Evolutionary conservation across 2,329 filamentous ascomycete genomes (phyloP), one percentile per base, ranked within the genome.

Genomic region (Westerdykella ornata): DNA sequence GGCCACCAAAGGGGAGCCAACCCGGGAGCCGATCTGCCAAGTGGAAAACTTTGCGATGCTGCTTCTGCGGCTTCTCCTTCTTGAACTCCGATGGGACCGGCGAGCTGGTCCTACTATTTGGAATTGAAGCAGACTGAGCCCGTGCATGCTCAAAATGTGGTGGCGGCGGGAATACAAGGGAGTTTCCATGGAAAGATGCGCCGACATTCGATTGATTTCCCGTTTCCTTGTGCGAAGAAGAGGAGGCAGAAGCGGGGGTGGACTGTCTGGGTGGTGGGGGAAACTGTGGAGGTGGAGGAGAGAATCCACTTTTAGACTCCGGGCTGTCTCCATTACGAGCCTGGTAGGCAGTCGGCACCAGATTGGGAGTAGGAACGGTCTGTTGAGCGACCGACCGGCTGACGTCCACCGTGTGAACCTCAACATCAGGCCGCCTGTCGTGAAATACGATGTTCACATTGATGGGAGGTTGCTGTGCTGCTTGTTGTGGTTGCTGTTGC

Each of bases 381-480:
- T 33, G n/a, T 14, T 33, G 30, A 15, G 16, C 16, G 8, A 20
- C 17, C 7, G 16, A 36, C 15, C 13, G 16, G 30, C 30, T 33
- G 16, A 14, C 30, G 13, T 45, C 39, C 2, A 16, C 26, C 13
- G 31, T 15, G 9, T 57, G 52, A 19, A 40, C 41, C 20, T 45
- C 47, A 15, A 43, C 38, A 35, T 47, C 40, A 13, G 47, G 47
- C 22, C 56, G 51, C 29, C 54, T 48, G 19, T 62, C 57, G 42
- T 60, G 56, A 17, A 62, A 38, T 30, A 60, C 57, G 30, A 63
- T 60, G 35, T 60, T 59, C 31, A 64, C 49, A 36, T 61, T 57
- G 41, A 62, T 56, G 9, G 55, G 49, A 4, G 59, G 37, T 42
- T 62, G 56, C 35, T 56, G 62, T 34, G 62, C 53, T 13, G 55